These are phyloP conservation scores for Leccinellum luteum DNA, from an alignment of 768 basidiomycete genomes.

Conservation along the genomic window DNA sequence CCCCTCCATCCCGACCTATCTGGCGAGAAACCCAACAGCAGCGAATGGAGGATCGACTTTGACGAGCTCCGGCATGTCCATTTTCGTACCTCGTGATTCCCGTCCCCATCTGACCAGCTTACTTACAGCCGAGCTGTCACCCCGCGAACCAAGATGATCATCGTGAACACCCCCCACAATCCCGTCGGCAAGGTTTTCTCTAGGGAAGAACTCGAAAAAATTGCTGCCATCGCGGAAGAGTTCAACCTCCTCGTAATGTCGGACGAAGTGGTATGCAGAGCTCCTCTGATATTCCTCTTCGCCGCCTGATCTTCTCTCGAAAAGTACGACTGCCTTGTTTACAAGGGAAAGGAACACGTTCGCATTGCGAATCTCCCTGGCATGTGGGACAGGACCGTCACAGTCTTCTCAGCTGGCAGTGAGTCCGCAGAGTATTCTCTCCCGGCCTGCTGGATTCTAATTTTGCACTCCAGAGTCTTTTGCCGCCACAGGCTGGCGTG, in stretches of 20 bases:
- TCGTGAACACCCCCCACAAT: conserved; percentile 96
- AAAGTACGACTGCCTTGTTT: conserved; percentile 92
- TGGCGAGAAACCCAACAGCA: conserved; percentile 49
- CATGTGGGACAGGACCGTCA: conserved; percentile 98
- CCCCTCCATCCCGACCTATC: conserved; percentile 85
- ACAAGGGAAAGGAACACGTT: conserved; percentile 83
- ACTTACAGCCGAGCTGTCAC: conserved; percentile 70
- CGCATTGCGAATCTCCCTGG: conserved; percentile 93
- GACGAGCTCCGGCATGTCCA: conserved; percentile 73
- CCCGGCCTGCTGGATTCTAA: background rate
- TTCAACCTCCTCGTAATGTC: conserved; percentile 90
- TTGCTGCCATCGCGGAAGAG: conserved; percentile 87
- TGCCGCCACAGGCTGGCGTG: conserved; percentile 95
- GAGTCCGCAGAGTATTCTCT: conserved; percentile 27
- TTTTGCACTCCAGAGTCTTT: conserved; percentile 68
- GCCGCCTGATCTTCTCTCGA: background rate
- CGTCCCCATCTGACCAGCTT: conserved; percentile 3
- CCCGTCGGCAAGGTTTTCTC: conserved; percentile 98
- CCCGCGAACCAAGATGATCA: conserved; percentile 89
- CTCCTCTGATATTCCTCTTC: background rate
- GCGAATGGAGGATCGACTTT: conserved; percentile 89
- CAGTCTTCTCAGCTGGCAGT: conserved; percentile 95
- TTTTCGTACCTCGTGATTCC: background rate
- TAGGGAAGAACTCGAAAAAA: conserved; percentile 73
- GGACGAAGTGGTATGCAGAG: conserved; percentile 84